Conservation (phyloP, 768 basidiomycete genomes). For the Lactifluus echinatus region DNA sequence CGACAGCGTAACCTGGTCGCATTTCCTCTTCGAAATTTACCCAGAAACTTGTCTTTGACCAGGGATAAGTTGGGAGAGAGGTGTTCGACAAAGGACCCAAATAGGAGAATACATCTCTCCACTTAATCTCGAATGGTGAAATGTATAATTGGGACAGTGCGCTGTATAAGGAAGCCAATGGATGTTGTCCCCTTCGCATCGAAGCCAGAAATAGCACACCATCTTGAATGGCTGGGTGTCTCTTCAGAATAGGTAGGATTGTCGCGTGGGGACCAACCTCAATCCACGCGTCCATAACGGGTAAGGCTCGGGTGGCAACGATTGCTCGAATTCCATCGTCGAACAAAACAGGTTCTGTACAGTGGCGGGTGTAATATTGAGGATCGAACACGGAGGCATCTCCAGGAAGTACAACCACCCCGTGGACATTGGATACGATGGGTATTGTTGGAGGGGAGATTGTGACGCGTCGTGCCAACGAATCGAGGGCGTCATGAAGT, state of each 20-base stretch:
- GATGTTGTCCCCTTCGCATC: conserved; percentile 36
- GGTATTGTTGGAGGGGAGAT: conserved; percentile 46
- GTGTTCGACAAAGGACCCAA: conserved; percentile 32
- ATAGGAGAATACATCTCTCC: conserved; percentile 48
- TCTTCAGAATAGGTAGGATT: conserved; percentile 48
- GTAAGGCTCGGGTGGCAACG: conserved; percentile 23
- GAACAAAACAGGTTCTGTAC: conserved; percentile 49
- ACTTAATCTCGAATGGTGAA: conserved; percentile 35
- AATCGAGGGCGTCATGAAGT: conserved; percentile 40
- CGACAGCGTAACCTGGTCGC: background rate
- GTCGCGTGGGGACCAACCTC: conserved; percentile 61
- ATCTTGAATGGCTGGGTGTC: conserved; percentile 28
- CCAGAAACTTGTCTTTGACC: conserved; percentile 50
- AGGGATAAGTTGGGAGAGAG: conserved; percentile 59
- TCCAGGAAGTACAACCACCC: conserved; percentile 43
- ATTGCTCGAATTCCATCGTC: conserved; percentile 41
- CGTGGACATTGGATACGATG: conserved; percentile 54
- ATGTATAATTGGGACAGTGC: conserved; percentile 44
- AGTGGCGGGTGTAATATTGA: conserved; percentile 52
- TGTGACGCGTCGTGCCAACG: conserved; percentile 30
- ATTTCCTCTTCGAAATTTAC: conserved; percentile 34
- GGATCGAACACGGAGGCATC: conserved; percentile 39
- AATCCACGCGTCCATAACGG: conserved; percentile 41
- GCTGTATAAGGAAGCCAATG: conserved; percentile 38
- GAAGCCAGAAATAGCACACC: conserved; percentile 39